Evolutionary conservation across 805 yeast species (phyloP).

Genomic region (Myxozyma mucilagina): DNA sequence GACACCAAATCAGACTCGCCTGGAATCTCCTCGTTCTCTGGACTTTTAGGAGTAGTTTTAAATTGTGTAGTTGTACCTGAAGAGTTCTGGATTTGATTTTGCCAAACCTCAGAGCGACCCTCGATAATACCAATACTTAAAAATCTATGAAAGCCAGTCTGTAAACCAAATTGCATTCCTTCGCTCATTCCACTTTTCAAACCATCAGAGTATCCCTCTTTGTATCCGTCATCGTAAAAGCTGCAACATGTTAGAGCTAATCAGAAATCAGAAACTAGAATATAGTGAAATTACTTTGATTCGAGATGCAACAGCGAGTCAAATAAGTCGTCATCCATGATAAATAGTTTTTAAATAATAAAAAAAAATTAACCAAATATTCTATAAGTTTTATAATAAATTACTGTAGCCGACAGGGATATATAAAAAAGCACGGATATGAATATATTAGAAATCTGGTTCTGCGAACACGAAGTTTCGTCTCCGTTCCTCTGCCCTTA

Average conservation of each 20-base stretch:
- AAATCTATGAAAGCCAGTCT: constrained; percentile 45
- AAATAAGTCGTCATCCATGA: constrained; percentile 29
- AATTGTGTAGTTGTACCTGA: background rate
- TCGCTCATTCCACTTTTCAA: constrained; percentile 61
- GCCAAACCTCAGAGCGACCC: constrained; percentile 49
- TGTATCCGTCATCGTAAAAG: constrained; percentile 63
- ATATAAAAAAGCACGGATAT: no score
- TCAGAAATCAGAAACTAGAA: no score
- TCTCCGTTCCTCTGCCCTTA: no score
- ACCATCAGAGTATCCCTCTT: constrained; percentile 68
- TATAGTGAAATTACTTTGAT: constrained; percentile 14
- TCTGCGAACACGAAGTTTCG: no score
- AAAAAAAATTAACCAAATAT: background rate
- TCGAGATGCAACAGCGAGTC: constrained; percentile 28
- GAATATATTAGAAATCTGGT: no score
- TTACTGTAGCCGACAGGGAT: no score
- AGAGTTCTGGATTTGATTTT: background rate
- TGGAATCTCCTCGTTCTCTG: background rate
- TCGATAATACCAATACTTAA: constrained; percentile 67
- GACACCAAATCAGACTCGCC: background rate
- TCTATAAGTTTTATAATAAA: no score
- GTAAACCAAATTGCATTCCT: constrained; percentile 78
- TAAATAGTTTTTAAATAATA: background rate
- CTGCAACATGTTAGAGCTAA: background rate
- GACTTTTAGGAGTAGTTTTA: background rate